A percentile compares a stretch with the other conserved stretches of the same genome.
Evolutionary conservation across 2,329 filamentous ascomycete genomes (phyloP).

Genomic region (Trichoderma lentiforme): DNA sequence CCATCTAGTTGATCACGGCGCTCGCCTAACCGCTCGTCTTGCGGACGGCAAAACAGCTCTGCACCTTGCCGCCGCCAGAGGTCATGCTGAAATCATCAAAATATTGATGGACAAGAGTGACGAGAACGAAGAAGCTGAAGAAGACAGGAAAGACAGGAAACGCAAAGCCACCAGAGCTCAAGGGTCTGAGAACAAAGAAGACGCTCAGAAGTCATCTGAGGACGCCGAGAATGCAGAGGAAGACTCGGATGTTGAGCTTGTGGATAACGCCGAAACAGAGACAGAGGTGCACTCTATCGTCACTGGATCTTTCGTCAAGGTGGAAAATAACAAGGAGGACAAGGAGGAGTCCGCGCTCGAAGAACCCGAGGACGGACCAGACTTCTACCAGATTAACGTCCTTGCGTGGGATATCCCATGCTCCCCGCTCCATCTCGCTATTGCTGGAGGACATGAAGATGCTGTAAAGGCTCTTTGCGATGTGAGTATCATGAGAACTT

Average conservation of each 20-base stretch:
- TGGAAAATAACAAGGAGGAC: constrained; percentile 47
- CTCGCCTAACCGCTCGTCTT: constrained; percentile 69
- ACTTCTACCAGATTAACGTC: constrained; percentile 75
- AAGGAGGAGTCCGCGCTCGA: constrained; percentile 46
- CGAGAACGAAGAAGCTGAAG: constrained; percentile 67
- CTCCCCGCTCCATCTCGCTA: constrained; percentile 75
- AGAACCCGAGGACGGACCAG: constrained; percentile 62
- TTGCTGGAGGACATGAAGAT: constrained; percentile 66
- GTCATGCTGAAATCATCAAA: constrained; percentile 65
- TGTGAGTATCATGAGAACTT: constrained; percentile 33
- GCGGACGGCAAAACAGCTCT: constrained; percentile 78
- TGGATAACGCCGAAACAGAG: constrained; percentile 43
- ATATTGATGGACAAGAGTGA: constrained; percentile 71
- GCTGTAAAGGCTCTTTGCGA: constrained; percentile 67
- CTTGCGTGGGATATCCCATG: constrained; percentile 75
- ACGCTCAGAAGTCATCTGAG: constrained; percentile 22
- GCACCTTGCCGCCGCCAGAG: constrained; percentile 74
- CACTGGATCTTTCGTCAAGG: constrained; percentile 73
- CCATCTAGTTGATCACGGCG: constrained; percentile 66
- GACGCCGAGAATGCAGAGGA: constrained; percentile 32
- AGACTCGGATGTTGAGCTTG: constrained; percentile 44
- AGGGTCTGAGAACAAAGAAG: constrained; percentile 17
- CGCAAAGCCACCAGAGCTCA: constrained; percentile 36
- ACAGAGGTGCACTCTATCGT: constrained; percentile 51
- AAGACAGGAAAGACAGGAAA: constrained; percentile 52